Evolutionary conservation across 2,329 filamentous ascomycete species (phyloP).

Genomic region (Monosporascus sp.): DNA sequence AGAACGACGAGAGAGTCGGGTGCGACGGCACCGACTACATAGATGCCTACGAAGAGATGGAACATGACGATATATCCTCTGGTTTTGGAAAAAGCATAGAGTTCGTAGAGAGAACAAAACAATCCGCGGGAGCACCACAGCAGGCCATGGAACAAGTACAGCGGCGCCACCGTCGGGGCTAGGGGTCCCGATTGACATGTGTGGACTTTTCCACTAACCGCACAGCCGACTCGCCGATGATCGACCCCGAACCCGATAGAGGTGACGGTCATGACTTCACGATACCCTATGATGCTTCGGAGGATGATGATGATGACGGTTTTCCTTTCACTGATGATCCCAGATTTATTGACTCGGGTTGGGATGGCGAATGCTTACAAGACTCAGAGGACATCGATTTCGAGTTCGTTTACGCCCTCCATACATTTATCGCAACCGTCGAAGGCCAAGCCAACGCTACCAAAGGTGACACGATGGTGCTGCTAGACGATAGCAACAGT

Average conservation of each 20-base stretch:
- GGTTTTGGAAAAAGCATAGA: slow-evolving; percentile 8
- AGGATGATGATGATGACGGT: slow-evolving; percentile 59
- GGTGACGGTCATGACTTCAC: slow-evolving; percentile 28
- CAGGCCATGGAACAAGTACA: slow-evolving; percentile 1
- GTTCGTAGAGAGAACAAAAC: slow-evolving; percentile 7
- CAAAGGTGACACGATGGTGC: slow-evolving; percentile 97
- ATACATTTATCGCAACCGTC: slow-evolving; percentile 96
- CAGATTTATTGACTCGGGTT: slow-evolving; percentile 65
- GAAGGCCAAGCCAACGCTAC: slow-evolving; percentile 98
- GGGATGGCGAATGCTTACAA: slow-evolving; percentile 81
- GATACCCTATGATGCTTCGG: slow-evolving; percentile 41
- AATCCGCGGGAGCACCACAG: slow-evolving; percentile 5
- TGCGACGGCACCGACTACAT: slow-evolving; percentile 22
- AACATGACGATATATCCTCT: slow-evolving; percentile 8
- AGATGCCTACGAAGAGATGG: slow-evolving; percentile 6
- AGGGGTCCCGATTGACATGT: slow-evolving; percentile 11
- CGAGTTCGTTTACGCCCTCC: slow-evolving; percentile 96
- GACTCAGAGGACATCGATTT: slow-evolving; percentile 98
- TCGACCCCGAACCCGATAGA: slow-evolving; percentile 11
- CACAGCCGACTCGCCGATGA: slow-evolving; percentile 8
- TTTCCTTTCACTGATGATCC: slow-evolving; percentile 47
- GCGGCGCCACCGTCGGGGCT: slow-evolving; percentile 3
- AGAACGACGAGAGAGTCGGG: slow-evolving; percentile 26
- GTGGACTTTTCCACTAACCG: slow-evolving; percentile 14
- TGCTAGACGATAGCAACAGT: slow-evolving; percentile 97